phyloP scores from a whole-genome alignment of 2,329 filamentous ascomycete genomes.

The Coniochaeta sp. region DNA sequence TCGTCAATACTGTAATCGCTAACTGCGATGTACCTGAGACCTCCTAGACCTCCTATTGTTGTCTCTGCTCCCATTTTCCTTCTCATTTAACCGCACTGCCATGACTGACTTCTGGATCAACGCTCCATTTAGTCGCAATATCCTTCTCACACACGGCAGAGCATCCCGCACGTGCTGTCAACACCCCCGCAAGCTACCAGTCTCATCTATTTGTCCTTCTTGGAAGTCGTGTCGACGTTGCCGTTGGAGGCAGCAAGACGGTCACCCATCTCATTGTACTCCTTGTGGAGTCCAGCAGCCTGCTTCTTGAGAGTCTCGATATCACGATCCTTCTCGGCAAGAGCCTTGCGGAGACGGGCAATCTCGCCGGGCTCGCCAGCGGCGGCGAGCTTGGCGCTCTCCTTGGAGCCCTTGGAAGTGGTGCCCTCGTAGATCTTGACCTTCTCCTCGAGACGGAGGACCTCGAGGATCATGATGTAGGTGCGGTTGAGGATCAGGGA shows the following conservation, averaged over 20 bases:
- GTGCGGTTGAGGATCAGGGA: conserved; percentile 98
- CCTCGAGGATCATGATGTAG: conserved; percentile 93
- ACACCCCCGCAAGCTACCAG: not conserved
- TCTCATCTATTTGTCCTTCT: conserved; percentile 47
- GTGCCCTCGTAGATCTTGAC: conserved; percentile 72
- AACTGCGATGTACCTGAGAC: not conserved
- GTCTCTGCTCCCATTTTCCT: not conserved
- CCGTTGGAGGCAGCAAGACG: conserved; percentile 55
- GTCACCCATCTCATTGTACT: conserved; percentile 82
- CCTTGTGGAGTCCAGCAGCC: conserved; percentile 70
- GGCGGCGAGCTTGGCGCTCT: conserved; percentile 63
- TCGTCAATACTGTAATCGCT: not conserved
- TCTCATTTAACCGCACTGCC: not conserved
- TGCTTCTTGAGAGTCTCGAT: conserved; percentile 90
- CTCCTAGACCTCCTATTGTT: not conserved
- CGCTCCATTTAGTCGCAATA: not conserved
- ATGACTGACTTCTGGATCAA: not conserved
- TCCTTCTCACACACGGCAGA: not conserved
- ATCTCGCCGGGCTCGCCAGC: conserved; percentile 73
- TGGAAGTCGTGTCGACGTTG: conserved; percentile 24
- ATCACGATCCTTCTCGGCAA: conserved; percentile 75
- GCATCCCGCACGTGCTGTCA: not conserved
- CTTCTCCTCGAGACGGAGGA: conserved; percentile 86
- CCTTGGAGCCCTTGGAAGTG: conserved; percentile 50
- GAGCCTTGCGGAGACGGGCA: conserved; percentile 58